Evolutionary conservation across 768 basidiomycete species (phyloP), one percentile per base, ranked within the genome.

Genomic region (Trametes cingulata): DNA sequence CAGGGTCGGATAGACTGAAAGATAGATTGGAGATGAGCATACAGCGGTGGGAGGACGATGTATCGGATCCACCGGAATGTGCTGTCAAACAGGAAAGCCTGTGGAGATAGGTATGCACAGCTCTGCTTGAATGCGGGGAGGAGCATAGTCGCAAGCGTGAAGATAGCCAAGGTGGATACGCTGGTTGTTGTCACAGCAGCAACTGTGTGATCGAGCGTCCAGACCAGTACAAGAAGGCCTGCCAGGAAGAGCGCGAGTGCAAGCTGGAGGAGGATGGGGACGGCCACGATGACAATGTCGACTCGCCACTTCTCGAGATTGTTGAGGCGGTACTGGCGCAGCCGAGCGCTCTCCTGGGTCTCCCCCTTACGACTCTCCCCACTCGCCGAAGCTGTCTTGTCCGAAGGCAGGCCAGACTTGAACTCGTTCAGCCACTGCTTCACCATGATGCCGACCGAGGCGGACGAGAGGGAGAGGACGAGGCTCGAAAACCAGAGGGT

Each of bases 401-500:
- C 29, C 4, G 56, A 57, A n/a, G 42, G 35, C 9, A 40, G 5
- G 7, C 45, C 45, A 17, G n/a, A 17, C 17, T 9, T 27, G 33
- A 27, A 40, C 41, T 57, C 37, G 45, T 49, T 20, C 3, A 48
- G 12, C 56, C 56, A 57, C 36, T 57, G 56, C 46, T 49, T 57
- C 1, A 40, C 20, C 19, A 57, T 27, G 33, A 57, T 49, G 33
- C 45, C 46, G 7, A 57, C n/a, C 17, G 39, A 47, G 6, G 56
- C 45, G 6, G 56, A 39, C 10, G 46, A 47, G 15, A 57, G 35
- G 14, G 33, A 40, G 33, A 48, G 46, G 24, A 57, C 20, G 25
- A 57, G 47, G 36, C 56, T 57, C 6, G 56, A 29, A 22, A 57
- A 57, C 56, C 56, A 57, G 6, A 57, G 19, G 24, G 37, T 24